phyloP scores from a whole-genome alignment of 441 rosid species.

The Populus tomentosa region DNA sequence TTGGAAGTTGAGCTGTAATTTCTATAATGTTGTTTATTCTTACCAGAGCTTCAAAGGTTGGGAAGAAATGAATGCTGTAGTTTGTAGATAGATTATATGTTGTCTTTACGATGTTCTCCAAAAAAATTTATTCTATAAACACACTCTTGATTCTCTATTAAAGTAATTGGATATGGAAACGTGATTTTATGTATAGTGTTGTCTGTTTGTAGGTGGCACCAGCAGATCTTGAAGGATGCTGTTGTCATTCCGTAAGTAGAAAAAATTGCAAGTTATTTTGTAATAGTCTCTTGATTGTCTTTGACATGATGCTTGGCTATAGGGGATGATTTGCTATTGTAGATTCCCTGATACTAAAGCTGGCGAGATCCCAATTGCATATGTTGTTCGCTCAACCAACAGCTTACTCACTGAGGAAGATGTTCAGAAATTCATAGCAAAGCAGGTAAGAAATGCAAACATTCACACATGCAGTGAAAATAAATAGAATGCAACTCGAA shows the following conservation, averaged over 20 bases:
- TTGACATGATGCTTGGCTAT: not conserved
- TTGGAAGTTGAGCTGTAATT: not conserved
- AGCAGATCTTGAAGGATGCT: conserved; percentile 56
- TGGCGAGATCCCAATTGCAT: conserved; percentile 80
- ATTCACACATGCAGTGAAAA: not conserved
- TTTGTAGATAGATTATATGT: not conserved
- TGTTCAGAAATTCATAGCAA: conserved; percentile 51
- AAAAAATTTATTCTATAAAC: not conserved
- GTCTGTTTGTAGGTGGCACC: conserved; percentile 43
- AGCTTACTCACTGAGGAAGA: conserved; percentile 61
- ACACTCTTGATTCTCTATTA: not conserved
- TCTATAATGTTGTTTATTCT: not conserved
- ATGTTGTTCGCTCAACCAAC: conserved; percentile 58
- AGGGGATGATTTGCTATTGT: conserved; percentile 4
- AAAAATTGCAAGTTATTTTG: not conserved
- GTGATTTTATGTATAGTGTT: not conserved
- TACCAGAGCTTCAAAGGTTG: not conserved
- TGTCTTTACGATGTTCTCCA: too few relatives aligned
- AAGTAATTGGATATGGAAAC: not conserved
- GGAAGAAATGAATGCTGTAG: not conserved
- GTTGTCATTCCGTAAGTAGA: conserved; percentile 39
- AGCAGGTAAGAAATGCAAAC: conserved; percentile 43
- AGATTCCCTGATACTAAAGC: conserved; percentile 84
- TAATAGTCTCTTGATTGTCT: not conserved
- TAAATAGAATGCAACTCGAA: not conserved